Evolutionary conservation across 345 rosid species (phyloP).

Genomic region (Triadica sebifera): DNA sequence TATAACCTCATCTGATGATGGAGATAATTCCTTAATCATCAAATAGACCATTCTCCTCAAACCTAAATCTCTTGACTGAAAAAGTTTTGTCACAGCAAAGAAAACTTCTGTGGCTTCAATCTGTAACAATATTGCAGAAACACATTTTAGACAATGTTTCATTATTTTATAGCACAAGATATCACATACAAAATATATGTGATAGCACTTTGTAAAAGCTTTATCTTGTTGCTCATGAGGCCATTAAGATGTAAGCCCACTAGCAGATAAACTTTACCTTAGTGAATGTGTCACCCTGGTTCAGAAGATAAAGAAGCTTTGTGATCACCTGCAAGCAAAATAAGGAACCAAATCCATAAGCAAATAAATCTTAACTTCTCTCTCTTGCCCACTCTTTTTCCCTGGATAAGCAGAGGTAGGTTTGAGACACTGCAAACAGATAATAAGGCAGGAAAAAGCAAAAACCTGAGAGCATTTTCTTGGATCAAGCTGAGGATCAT

Average conservation of each 20-base stretch:
- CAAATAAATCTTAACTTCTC: background rate
- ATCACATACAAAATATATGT: background rate
- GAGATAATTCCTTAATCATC: slow-evolving; percentile 96
- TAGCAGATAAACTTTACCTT: slow-evolving; percentile 48
- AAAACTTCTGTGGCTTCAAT: slow-evolving; percentile 92
- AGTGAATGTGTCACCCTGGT: slow-evolving; percentile 92
- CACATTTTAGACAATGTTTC: slow-evolving; percentile 3
- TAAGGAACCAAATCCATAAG: slow-evolving; percentile 14
- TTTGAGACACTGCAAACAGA: background rate
- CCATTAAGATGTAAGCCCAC: slow-evolving; percentile 5
- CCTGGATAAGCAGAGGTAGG: slow-evolving; percentile 1
- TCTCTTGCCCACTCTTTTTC: background rate
- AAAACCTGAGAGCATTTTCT: slow-evolving; percentile 96
- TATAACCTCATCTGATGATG: slow-evolving; percentile 94
- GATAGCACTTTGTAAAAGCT: background rate
- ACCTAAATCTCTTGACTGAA: slow-evolving; percentile 88
- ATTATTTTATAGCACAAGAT: background rate
- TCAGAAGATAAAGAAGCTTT: slow-evolving; percentile 86
- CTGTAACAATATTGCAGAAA: slow-evolving; percentile 37
- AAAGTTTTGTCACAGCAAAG: slow-evolving; percentile 94
- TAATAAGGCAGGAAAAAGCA: slow-evolving; percentile 5
- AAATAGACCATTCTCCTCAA: slow-evolving; percentile 97
- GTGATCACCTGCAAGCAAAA: slow-evolving; percentile 70
- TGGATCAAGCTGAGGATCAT: slow-evolving; percentile 97
- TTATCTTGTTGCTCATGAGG: slow-evolving; percentile 3